Percentiles rank a stretch among this genome's conserved stretches.
phyloP scores from a whole-genome alignment of 2,329 filamentous ascomycete genomes.

The Botrytis sinoallii region DNA sequence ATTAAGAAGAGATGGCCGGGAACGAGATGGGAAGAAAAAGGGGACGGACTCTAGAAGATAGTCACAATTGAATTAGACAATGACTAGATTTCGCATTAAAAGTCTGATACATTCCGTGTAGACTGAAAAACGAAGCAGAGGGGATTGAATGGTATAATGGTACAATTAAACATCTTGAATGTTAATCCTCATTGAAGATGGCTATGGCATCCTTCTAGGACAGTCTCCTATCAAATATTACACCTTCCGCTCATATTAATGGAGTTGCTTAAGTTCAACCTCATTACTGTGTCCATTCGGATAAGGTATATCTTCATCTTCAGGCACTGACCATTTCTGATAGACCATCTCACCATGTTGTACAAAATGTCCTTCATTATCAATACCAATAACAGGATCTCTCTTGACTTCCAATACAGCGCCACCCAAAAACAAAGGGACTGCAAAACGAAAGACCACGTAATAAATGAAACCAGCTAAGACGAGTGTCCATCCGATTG shows the following conservation, averaged over 20 bases:
- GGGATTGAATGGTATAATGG: not conserved
- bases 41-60: not conserved
- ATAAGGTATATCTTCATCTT: not conserved
- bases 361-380: conserved; percentile 8
- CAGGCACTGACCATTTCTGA: conserved; percentile 17
- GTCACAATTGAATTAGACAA: not conserved
- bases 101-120: not conserved
- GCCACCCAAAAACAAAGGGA: not conserved
- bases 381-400: not conserved
- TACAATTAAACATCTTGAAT: not conserved
- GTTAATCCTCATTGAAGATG: not conserved
- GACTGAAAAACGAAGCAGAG: not conserved
- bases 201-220: too few species aligned
- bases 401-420: conserved; percentile 2
- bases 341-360: conserved; percentile 14
- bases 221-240: not conserved
- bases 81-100: not conserved
- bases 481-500: conserved; percentile 17
- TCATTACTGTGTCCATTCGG: not conserved
- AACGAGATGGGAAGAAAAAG: not conserved
- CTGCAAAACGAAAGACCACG: not conserved
- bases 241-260: not conserved
- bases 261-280: not conserved
- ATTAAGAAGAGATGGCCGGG: not conserved
- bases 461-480: conserved; percentile 2